phyloP scores from a whole-genome alignment of 805 yeast species.

The Zygoascus flipseniorum region DNA sequence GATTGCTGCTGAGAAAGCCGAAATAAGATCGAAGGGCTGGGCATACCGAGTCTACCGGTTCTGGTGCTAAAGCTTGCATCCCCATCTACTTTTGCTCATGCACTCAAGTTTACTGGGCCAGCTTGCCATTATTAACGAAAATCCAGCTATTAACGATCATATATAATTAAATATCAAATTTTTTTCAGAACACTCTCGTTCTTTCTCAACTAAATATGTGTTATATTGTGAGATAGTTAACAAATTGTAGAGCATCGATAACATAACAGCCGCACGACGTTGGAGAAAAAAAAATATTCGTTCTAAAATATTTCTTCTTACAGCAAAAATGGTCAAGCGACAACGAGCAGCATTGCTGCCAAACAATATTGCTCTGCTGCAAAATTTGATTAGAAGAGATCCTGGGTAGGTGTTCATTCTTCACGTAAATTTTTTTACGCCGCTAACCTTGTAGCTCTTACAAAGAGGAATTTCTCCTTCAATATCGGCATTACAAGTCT shows the following conservation, averaged over 20 bases:
- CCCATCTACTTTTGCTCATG: too few relatives aligned
- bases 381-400: slow-evolving; percentile 87
- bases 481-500: slow-evolving; percentile 87
- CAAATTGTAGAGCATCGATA: background rate
- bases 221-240: too few relatives aligned
- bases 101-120: too few relatives aligned
- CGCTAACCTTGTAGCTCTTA: slow-evolving; percentile 43
- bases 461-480: slow-evolving; percentile 87
- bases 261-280: background rate
- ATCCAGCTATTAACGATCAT: too few relatives aligned
- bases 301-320: background rate
- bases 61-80: slow-evolving; percentile 40
- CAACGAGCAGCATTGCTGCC: slow-evolving; percentile 92
- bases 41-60: slow-evolving; percentile 43
- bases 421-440: background rate
- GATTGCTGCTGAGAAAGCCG: slow-evolving; percentile 48
- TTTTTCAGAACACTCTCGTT: too few relatives aligned
- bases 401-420: slow-evolving; percentile 40
- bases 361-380: slow-evolving; percentile 81
- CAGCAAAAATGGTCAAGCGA: slow-evolving; percentile 61
- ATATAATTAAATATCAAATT: too few relatives aligned
- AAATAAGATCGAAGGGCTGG: slow-evolving; percentile 37
- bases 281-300: background rate
- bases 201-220: too few relatives aligned
- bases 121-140: too few relatives aligned